phyloP scores from a whole-genome alignment of 305 asterid genomes.

The Fraxinus baroniana region DNA sequence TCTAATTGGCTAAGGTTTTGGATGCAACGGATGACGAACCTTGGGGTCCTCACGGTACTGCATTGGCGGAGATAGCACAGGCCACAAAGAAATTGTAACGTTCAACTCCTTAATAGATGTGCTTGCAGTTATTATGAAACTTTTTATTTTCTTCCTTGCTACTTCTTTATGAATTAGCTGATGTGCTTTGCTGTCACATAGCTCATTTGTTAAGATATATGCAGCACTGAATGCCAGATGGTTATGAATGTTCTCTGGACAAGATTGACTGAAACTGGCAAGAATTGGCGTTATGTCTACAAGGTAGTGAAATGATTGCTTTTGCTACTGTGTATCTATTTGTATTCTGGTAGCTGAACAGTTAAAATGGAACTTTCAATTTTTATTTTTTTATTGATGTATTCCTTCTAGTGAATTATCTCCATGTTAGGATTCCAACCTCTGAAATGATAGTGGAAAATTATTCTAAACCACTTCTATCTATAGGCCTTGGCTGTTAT shows the following conservation, averaged over 20 bases:
- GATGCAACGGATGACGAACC: constrained; percentile 99
- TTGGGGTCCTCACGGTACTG: constrained; percentile 99
- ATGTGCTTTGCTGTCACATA: constrained; percentile 18
- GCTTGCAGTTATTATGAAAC: constrained; percentile 23
- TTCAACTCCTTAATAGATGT: constrained; percentile 11
- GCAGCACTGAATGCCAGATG: constrained; percentile 90
- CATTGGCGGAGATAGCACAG: constrained; percentile 88
- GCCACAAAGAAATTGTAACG: constrained; percentile 90
- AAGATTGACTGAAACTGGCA: constrained; percentile 82
- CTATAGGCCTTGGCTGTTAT: constrained; percentile 79
- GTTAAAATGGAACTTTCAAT: background rate
- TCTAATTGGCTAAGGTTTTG: constrained; percentile 53
- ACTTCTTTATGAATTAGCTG: constrained; percentile 15
- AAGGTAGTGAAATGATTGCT: constrained; percentile 56
- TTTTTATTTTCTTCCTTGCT: constrained; percentile 23
- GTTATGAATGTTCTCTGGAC: constrained; percentile 95
- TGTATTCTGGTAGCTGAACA: constrained; percentile 13
- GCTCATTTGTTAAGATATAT: constrained; percentile 40
- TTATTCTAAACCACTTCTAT: constrained; percentile 14
- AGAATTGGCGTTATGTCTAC: constrained; percentile 87
- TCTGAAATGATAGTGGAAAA: constrained; percentile 6
- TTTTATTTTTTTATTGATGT: background rate
- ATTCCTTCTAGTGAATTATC: background rate
- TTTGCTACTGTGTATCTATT: constrained; percentile 1
- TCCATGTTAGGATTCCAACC: background rate